phyloP scores from a whole-genome alignment of 2,329 filamentous ascomycete species.

The Fusarium equiseti region DNA sequence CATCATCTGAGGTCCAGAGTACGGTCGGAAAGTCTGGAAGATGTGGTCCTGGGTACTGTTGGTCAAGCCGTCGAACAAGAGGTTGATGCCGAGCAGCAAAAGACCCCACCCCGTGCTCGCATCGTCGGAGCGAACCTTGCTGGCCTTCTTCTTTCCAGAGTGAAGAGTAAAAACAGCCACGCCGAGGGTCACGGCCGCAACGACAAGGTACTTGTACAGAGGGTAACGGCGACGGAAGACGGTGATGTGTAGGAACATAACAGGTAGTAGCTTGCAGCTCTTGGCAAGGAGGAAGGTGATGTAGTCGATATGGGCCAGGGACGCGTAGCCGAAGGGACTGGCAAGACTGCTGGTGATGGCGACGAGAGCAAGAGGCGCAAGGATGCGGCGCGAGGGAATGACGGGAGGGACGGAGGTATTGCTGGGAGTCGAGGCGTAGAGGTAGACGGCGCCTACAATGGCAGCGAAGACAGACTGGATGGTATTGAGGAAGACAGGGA shows the following conservation, averaged over 20 bases:
- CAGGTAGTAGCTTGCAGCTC: constrained; percentile 97
- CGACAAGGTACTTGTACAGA: constrained; percentile 95
- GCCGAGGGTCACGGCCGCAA: constrained; percentile 88
- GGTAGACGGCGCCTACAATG: constrained; percentile 83
- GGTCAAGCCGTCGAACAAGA: constrained; percentile 94
- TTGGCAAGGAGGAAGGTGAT: constrained; percentile 98
- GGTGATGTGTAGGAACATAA: constrained; percentile 96
- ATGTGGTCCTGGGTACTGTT: constrained; percentile 98
- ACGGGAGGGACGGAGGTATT: constrained; percentile 67
- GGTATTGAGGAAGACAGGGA: constrained; percentile 95
- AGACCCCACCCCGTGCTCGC: constrained; percentile 82
- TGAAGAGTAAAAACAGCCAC: constrained; percentile 97
- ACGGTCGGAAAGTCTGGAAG: constrained; percentile 82
- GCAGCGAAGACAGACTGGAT: constrained; percentile 93
- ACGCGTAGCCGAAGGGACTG: constrained; percentile 95
- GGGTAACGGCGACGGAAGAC: constrained; percentile 91
- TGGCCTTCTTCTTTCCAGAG: constrained; percentile 65
- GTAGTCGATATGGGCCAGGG: constrained; percentile 94
- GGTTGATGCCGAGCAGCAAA: constrained; percentile 85
- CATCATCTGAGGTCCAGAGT: constrained; percentile 98
- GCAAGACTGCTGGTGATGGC: constrained; percentile 89
- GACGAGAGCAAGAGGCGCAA: constrained; percentile 84
- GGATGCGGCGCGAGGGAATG: constrained; percentile 81
- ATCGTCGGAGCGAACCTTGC: constrained; percentile 57
- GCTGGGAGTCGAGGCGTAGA: constrained; percentile 70